Evolutionary conservation across 2,329 filamentous ascomycete genomes (phyloP).

Genomic region (Aspergillus glaucus): DNA sequence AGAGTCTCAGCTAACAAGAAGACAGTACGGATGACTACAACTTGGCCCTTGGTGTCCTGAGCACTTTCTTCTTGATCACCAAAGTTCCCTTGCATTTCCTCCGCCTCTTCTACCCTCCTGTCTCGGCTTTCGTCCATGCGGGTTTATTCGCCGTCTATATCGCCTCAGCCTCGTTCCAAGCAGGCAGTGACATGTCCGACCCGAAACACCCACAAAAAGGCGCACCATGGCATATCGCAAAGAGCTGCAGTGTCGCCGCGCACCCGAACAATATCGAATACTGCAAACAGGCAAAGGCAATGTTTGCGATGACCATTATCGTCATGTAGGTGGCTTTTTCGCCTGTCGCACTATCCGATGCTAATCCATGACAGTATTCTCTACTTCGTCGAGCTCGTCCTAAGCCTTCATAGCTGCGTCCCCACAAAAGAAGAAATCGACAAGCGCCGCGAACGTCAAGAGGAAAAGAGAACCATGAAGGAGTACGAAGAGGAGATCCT

Average conservation of each 20-base stretch:
- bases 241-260: constrained; percentile 50
- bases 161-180: constrained; percentile 51
- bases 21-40: constrained; percentile 55
- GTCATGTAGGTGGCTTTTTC: constrained; percentile 45
- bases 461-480: constrained; percentile 33
- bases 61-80: constrained; percentile 55
- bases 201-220: constrained; percentile 48
- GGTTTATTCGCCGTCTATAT: constrained; percentile 49
- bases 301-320: constrained; percentile 51
- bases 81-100: constrained; percentile 53
- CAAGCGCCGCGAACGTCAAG: constrained; percentile 26
- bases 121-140: constrained; percentile 49
- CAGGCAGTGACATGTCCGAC: constrained; percentile 54
- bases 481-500: constrained; percentile 37
- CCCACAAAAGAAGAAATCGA: constrained; percentile 34
- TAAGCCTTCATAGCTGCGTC: constrained; percentile 45
- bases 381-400: constrained; percentile 44
- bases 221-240: constrained; percentile 59
- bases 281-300: constrained; percentile 55
- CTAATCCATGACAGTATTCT: constrained; percentile 35
- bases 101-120: constrained; percentile 51
- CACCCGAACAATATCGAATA: constrained; percentile 44
- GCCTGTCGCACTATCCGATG: background rate
- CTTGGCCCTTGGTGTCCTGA: constrained; percentile 55
- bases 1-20: background rate